Base-by-base conservation (phyloP, 805 yeast species). In the Candida chilensis region DNA sequence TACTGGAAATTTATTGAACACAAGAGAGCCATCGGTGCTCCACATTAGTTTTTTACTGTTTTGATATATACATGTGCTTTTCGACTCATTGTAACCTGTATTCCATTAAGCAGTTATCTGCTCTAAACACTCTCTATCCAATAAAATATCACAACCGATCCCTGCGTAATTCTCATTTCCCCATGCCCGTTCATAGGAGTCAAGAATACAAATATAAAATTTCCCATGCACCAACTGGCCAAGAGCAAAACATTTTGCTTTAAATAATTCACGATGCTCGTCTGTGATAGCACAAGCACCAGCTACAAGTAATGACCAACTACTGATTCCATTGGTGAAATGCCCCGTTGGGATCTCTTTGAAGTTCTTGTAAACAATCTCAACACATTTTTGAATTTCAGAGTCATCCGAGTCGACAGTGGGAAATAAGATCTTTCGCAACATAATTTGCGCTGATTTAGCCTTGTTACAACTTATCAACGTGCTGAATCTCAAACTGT, bases 1-100 rank as follows among this genome's bases (percentile, higher is more conserved):
- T 60, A 60, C 45, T 58, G 64, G 64, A 44, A 37, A 16, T 30
- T 54, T 17, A 48, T 59, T 20, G 52, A 48, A 24, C 31, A 37
- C 14, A 44, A 46, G 17, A 21, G 24, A 22, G 28, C 27, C 5
- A 19, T 11, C 5, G 34, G 34, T 4, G 29, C 29, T 14, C 13
- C 25, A n/a, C 25, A 22, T 15, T 22, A 22, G 25, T n/a, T n/a
- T n/a, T n/a, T n/a, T n/a, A n/a, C n/a, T n/a, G n/a, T n/a, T n/a
- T n/a, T n/a, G n/a, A n/a, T n/a, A n/a, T n/a, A n/a, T n/a, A n/a
- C n/a, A n/a, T n/a, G n/a, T n/a, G n/a, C n/a, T n/a, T n/a, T n/a
- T n/a, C n/a, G n/a, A n/a, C n/a, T n/a, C n/a, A n/a, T n/a, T n/a
- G n/a, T n/a, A n/a, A n/a, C n/a, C n/a, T n/a, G n/a, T n/a, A n/a